Conservation (phyloP, 306 rosid genomes). For the Cicer yamashitae region DNA sequence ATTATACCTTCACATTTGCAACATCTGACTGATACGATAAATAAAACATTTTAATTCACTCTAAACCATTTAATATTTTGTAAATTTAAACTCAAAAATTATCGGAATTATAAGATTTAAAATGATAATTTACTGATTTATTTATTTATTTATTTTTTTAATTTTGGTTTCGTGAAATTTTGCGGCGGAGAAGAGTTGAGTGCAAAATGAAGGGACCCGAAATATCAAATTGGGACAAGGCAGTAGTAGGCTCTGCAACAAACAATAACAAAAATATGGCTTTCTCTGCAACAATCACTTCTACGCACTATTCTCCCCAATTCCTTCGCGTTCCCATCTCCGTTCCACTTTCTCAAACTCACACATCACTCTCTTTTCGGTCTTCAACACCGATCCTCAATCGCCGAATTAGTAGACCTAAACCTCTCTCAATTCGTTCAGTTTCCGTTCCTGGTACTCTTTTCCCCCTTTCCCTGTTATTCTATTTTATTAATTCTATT, state of each 20-base stretch:
- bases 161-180: not conserved
- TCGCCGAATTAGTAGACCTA: conserved; percentile 24
- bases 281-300: conserved; percentile 60
- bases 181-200: not conserved
- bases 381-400: conserved; percentile 49
- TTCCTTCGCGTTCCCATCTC: conserved; percentile 56
- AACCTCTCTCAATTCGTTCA: conserved; percentile 70
- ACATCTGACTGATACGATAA: no score
- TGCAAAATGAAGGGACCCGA: not conserved
- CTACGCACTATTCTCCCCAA: conserved; percentile 46
- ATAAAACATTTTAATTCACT: no score
- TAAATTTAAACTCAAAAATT: no score
- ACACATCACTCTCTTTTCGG: conserved; percentile 50
- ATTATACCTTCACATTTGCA: no score
- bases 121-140: no score
- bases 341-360: conserved; percentile 51
- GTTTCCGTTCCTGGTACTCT: conserved; percentile 65
- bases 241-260: not conserved
- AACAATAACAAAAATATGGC: conserved; percentile 54
- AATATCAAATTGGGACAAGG: conserved; percentile 23
- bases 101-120: no score
- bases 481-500: not conserved
- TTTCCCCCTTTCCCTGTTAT: not conserved
- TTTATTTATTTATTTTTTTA: no score
- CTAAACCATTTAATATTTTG: no score